phyloP scores from a whole-genome alignment of 2,329 filamentous ascomycete genomes.

The Clarireedia paspali region DNA sequence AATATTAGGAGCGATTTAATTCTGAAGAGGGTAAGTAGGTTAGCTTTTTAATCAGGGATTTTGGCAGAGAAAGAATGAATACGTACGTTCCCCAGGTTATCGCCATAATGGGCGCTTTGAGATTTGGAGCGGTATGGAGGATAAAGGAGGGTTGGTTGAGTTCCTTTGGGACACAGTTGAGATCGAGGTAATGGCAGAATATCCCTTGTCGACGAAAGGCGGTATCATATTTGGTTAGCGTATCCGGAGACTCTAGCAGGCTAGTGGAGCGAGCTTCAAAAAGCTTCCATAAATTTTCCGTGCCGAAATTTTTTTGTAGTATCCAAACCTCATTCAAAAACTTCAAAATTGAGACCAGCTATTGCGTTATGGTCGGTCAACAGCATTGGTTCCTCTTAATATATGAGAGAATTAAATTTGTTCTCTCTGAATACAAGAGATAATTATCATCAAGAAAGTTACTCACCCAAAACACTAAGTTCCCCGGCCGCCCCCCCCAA shows the following conservation, averaged over 20 bases:
- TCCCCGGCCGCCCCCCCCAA: background rate
- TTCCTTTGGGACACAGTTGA: too few relatives aligned
- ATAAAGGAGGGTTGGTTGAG: too few relatives aligned
- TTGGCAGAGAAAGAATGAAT: background rate
- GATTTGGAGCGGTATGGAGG: background rate
- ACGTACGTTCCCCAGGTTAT: slow-evolving; percentile 44
- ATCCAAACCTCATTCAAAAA: too few relatives aligned
- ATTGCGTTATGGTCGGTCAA: too few relatives aligned
- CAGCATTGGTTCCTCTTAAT: too few relatives aligned
- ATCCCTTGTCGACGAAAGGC: background rate
- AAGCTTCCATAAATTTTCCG: background rate
- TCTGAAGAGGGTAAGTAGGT: slow-evolving; percentile 25
- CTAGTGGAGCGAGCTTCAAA: background rate
- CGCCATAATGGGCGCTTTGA: slow-evolving; percentile 25
- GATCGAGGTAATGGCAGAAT: background rate
- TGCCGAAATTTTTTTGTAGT: background rate
- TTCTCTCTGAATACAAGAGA: background rate
- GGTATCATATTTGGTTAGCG: background rate
- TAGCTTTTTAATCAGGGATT: background rate
- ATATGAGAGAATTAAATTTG: too few relatives aligned
- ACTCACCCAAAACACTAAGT: background rate
- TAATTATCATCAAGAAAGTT: background rate
- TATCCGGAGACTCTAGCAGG: background rate
- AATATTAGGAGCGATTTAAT: slow-evolving; percentile 40
- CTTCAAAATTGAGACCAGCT: background rate